These are phyloP conservation scores for Pythium folliculosum DNA, from an alignment of 352 stramenopile species.

Conservation along the genomic window DNA sequence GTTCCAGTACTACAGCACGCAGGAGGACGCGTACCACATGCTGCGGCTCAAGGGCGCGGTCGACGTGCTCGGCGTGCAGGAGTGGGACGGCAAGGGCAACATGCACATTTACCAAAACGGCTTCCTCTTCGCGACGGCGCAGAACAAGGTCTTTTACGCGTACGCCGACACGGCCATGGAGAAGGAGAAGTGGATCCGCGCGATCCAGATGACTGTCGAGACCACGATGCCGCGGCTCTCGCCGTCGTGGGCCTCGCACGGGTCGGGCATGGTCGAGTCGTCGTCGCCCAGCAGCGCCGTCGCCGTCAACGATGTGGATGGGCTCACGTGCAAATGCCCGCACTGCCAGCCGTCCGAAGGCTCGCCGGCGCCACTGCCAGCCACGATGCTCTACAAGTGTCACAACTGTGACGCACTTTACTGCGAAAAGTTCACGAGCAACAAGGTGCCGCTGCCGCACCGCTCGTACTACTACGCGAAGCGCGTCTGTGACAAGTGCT, in stretches of 20 bases:
- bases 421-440: conserved; percentile 81
- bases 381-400: conserved; percentile 78
- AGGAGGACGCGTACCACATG: conserved; percentile 91
- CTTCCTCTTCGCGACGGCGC: conserved; percentile 86
- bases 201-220: conserved; percentile 84
- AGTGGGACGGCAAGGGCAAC: conserved; percentile 92
- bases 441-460: conserved; percentile 81
- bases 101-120: conserved; percentile 91
- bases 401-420: conserved; percentile 78
- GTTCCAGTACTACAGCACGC: conserved; percentile 90
- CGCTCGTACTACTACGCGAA: conserved; percentile 82
- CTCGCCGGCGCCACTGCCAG: conserved; percentile 31
- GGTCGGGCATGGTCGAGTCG: conserved; percentile 39
- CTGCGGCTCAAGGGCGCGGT: conserved; percentile 85
- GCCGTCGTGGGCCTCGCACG: conserved; percentile 45
- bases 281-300: conserved; percentile 58
- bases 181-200: conserved; percentile 90
- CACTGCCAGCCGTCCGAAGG: conserved; percentile 53
- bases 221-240: conserved; percentile 74
- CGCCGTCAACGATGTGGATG: conserved; percentile 54
- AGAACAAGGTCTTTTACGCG: conserved; percentile 90
- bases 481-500: conserved; percentile 84
- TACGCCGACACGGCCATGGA: conserved; percentile 89
- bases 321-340: conserved; percentile 61
- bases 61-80: conserved; percentile 87